A percentile compares a stretch with the other conserved stretches of the same genome.
Evolutionary conservation across 495 filamentous ascomycete species (phyloP).

Genomic region (Aspergillus cavernicola): DNA sequence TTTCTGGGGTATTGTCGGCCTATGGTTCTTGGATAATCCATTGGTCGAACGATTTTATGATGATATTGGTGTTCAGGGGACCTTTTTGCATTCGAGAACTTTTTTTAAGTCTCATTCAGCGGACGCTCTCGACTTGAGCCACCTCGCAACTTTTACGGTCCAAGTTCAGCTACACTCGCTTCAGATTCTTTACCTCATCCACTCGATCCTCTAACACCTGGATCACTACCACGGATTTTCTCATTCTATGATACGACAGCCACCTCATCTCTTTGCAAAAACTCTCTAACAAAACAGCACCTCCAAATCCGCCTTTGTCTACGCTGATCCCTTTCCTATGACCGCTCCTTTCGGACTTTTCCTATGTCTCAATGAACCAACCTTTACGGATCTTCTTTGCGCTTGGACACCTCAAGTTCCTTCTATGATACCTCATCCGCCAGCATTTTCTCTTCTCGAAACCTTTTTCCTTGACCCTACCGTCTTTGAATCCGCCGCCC

Average conservation of each 20-base stretch:
- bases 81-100: slow-evolving; percentile 10
- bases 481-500: slow-evolving; percentile 36
- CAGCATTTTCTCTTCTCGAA: slow-evolving; percentile 28
- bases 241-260: not conserved
- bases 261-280: not conserved
- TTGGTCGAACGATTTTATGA: slow-evolving; percentile 14
- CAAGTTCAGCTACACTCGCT: slow-evolving; percentile 19
- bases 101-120: slow-evolving; percentile 6
- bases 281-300: not conserved
- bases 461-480: slow-evolving; percentile 24
- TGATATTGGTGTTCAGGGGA: slow-evolving; percentile 13
- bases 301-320: not conserved
- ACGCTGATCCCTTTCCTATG: slow-evolving; percentile 3
- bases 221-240: not conserved
- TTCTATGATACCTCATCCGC: slow-evolving; percentile 26
- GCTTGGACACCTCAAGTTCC: slow-evolving; percentile 12
- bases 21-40: slow-evolving; percentile 8
- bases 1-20: not conserved
- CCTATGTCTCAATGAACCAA: slow-evolving; percentile 35
- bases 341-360: slow-evolving; percentile 21
- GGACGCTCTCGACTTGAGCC: slow-evolving; percentile 5
- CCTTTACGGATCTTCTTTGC: slow-evolving; percentile 11
- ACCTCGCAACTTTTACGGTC: not conserved
- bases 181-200: not conserved
- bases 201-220: not conserved